A percentile compares a stretch with the other conserved stretches of the same genome.
These are phyloP conservation scores for Eucommia ulmoides DNA, from an alignment of 257 asterid species.

Conservation along the genomic window DNA sequence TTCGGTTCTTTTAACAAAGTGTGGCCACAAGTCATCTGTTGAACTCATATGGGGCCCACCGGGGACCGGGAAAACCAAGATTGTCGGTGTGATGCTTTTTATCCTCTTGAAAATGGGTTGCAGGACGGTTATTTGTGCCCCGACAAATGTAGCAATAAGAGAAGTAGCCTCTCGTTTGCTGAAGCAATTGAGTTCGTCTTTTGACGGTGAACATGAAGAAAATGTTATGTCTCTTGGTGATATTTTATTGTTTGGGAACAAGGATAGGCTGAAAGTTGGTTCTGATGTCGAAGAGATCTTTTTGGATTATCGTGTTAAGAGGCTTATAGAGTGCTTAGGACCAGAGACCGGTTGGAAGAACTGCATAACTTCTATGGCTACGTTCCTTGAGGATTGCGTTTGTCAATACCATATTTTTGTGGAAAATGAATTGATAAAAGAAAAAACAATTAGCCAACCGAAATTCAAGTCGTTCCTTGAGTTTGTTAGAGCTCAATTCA, in stretches of 20 bases:
- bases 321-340: constrained; percentile 21
- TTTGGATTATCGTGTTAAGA: constrained; percentile 20
- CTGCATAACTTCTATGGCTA: constrained; percentile 15
- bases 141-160: constrained; percentile 47
- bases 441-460: constrained; percentile 6
- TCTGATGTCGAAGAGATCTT: constrained; percentile 17
- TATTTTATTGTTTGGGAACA: constrained; percentile 22
- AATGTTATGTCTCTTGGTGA: constrained; percentile 14
- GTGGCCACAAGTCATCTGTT: constrained; percentile 12
- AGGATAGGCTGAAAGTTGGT: constrained; percentile 13
- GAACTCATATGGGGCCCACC: constrained; percentile 54
- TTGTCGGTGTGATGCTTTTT: constrained; percentile 27
- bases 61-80: constrained; percentile 52
- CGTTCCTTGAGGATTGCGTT: constrained; percentile 14
- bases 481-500: constrained; percentile 21
- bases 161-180: constrained; percentile 40
- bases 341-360: constrained; percentile 19
- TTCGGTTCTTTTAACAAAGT: constrained; percentile 7
- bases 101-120: constrained; percentile 26
- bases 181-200: constrained; percentile 16
- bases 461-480: constrained; percentile 21
- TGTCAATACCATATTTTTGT: constrained; percentile 5
- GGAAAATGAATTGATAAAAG: constrained; percentile 18
- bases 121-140: constrained; percentile 47
- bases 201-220: constrained; percentile 6